These are phyloP conservation scores for Dianthus caryophyllus DNA, from an alignment of 148 eudicot genomes.

Conservation along the genomic window DNA sequence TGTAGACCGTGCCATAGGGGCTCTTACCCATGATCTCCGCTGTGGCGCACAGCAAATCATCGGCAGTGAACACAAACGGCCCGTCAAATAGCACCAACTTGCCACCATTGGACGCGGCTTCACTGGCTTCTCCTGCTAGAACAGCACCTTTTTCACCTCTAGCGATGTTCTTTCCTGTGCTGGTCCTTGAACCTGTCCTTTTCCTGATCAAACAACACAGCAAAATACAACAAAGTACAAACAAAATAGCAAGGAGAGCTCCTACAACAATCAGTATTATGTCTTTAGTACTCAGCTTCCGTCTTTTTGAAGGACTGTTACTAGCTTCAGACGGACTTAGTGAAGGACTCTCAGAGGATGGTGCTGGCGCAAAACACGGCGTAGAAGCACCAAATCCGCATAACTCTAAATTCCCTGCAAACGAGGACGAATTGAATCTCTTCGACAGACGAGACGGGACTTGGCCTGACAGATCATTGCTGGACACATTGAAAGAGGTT, in stretches of 20 bases:
- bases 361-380: conserved; percentile 52
- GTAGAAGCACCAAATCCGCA: conserved; percentile 64
- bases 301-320: not conserved
- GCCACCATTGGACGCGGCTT: conserved; percentile 57
- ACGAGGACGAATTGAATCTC: conserved; percentile 45
- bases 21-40: conserved; percentile 95
- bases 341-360: conserved; percentile 33
- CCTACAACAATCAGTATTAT: conserved; percentile 65
- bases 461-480: conserved; percentile 52
- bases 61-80: conserved; percentile 76
- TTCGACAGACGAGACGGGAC: conserved; percentile 41
- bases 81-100: conserved; percentile 88
- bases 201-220: conserved; percentile 63
- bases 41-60: conserved; percentile 81
- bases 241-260: conserved; percentile 41
- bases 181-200: conserved; percentile 34
- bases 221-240: conserved; percentile 55
- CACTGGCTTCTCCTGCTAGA: conserved; percentile 37
- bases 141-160: conserved; percentile 18
- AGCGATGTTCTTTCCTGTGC: conserved; percentile 15
- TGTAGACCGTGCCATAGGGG: conserved; percentile 74
- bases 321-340: conserved; percentile 4
- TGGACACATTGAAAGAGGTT: conserved; percentile 50
- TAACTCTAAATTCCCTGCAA: conserved; percentile 48
- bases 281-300: conserved; percentile 47